Evolutionary conservation across 129 eudicot species (phyloP), one percentile per base, ranked within the genome.

Genomic region (Lonicera japonica): DNA sequence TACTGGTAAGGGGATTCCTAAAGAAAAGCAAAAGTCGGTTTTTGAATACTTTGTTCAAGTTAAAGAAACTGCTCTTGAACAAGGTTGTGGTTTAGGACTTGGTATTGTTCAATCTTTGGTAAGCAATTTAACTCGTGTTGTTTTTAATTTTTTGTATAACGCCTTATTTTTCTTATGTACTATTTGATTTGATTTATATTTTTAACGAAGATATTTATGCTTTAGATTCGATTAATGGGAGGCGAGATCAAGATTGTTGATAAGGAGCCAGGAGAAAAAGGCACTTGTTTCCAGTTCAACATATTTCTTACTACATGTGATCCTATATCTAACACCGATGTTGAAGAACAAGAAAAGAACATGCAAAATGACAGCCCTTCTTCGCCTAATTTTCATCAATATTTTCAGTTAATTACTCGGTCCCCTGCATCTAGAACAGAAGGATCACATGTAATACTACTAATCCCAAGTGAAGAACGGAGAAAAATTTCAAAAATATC

Each of bases 91-190:
- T 52, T 63, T 82, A 20, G 88, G 88, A 20, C 83, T 82, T 12
- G 83, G 88, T 22, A 82, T 82, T 47, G 88, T 82, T 56, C 88
- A 82, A 56, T 82, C 88, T 19, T 60, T 77, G 77, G 87, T 81
- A 60, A 36, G 80, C 45, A 63, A 24, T 12, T 67, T 43, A 3
- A 8, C 4, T 43, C 20, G 10, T 11, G 15, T 56, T 43, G 15
- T 21, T 52, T 5, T 52, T 6, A 11, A 15, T 16, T 52, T 52
- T 29, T 1, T 6, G 36, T 29, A 29, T 29, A 29, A 29, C 15
- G 25, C 8, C 16, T 58, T 1, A 7, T 8, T 2, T 56, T 24
- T 14, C 5, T 56, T 56, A 3, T 3, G n/a, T 1, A 6, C 5
- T 7, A 21, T 16, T 14, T 22, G 5, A 25, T 6, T n/a, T 5